phyloP scores from a whole-genome alignment of 2,329 filamentous ascomycete species.

The Colletotrichum gloeosporioides region DNA sequence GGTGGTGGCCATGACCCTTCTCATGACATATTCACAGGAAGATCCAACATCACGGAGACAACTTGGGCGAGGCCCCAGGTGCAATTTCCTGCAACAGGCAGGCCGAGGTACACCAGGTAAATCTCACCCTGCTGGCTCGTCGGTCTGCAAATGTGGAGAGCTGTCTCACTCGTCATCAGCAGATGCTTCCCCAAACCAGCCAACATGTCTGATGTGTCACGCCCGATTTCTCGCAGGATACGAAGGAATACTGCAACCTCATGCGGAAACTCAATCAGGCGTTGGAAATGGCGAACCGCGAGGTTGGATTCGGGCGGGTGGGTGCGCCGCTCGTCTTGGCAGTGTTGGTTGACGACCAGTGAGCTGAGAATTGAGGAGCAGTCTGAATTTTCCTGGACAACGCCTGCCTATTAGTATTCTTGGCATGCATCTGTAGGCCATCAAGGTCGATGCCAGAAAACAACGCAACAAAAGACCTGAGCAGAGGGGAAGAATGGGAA shows the following conservation, averaged over 20 bases:
- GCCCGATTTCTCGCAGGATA: neutral
- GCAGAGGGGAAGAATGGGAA: neutral
- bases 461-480: neutral
- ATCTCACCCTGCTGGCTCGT: neutral
- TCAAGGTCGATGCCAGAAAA: neutral
- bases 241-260: neutral
- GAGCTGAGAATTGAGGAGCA: neutral
- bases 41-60: neutral
- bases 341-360: neutral
- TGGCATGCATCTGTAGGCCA: constrained; percentile 11
- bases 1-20: neutral
- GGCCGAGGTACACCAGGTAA: neutral
- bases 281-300: neutral
- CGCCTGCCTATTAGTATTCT: neutral
- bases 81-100: neutral
- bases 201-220: neutral
- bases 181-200: neutral
- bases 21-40: neutral
- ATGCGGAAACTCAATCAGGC: neutral
- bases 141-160: neutral
- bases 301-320: neutral
- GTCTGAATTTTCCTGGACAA: neutral
- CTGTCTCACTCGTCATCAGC: neutral
- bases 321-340: neutral
- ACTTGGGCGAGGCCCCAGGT: fast-evolving